phyloP scores from a whole-genome alignment of 2,329 filamentous ascomycete genomes.

The Fusarium falciforme region DNA sequence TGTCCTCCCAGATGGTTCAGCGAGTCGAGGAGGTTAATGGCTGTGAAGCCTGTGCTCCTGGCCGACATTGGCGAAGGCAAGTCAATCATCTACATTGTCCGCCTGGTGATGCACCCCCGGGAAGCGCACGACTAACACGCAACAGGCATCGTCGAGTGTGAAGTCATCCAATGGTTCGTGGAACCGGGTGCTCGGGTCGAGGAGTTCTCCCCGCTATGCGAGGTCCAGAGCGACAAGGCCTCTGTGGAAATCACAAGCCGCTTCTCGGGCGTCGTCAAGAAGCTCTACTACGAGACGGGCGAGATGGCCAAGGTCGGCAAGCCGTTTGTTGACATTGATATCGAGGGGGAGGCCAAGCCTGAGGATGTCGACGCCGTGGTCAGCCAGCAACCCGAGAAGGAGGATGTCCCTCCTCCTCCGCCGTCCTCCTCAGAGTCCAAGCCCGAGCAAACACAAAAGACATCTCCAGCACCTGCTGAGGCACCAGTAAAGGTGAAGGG shows the following conservation, averaged over 20 bases:
- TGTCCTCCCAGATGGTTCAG: slow-evolving; percentile 61
- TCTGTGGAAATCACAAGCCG: slow-evolving; percentile 92
- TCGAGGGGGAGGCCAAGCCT: slow-evolving; percentile 77
- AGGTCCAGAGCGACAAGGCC: slow-evolving; percentile 98
- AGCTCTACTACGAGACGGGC: slow-evolving; percentile 92
- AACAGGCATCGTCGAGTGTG: slow-evolving; percentile 94
- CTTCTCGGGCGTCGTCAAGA: slow-evolving; percentile 95
- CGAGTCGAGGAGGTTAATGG: slow-evolving; percentile 60
- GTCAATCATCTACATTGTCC: slow-evolving; percentile 26
- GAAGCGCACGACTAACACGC: slow-evolving; percentile 22
- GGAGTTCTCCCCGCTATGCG: slow-evolving; percentile 97
- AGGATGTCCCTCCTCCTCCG: slow-evolving; percentile 42
- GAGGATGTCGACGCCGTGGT: slow-evolving; percentile 51
- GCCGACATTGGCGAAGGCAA: slow-evolving; percentile 89
- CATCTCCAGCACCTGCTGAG: slow-evolving; percentile 1
- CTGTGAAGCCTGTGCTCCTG: slow-evolving; percentile 82
- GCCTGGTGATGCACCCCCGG: background rate
- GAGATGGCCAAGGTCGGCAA: slow-evolving; percentile 97
- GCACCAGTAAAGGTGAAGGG: slow-evolving; percentile 57
- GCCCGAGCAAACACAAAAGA: slow-evolving; percentile 23
- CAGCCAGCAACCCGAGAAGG: slow-evolving; percentile 46
- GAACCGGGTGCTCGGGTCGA: slow-evolving; percentile 94
- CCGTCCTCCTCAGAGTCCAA: slow-evolving; percentile 22
- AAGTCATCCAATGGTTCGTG: slow-evolving; percentile 99
- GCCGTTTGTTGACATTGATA: slow-evolving; percentile 94